Evolutionary conservation across 2,329 filamentous ascomycete genomes (phyloP).

Genomic region (Pseudocercospora crystallina): DNA sequence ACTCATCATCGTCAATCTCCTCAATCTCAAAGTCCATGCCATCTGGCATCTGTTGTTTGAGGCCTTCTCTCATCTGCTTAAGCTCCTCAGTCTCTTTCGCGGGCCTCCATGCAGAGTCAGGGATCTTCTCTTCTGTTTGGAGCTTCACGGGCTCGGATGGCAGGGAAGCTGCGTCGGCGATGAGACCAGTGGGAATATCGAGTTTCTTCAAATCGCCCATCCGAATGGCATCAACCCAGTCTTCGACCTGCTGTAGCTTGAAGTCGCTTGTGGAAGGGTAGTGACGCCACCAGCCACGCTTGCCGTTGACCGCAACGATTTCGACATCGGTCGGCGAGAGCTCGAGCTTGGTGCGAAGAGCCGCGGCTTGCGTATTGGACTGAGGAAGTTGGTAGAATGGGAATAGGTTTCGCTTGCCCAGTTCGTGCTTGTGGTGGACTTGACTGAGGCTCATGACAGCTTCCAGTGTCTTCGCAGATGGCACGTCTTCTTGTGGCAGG

Average conservation of each 20-base stretch:
- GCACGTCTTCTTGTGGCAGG: conserved; percentile 54
- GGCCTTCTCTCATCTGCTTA: conserved; percentile 23
- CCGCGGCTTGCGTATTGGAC: conserved; percentile 56
- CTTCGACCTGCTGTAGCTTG: conserved; percentile 62
- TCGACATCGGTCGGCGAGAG: conserved; percentile 61
- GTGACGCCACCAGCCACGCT: conserved; percentile 80
- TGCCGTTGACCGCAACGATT: conserved; percentile 79
- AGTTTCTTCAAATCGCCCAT: conserved; percentile 83
- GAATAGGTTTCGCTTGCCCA: conserved; percentile 69
- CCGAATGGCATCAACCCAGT: conserved; percentile 87
- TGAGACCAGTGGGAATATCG: conserved; percentile 58
- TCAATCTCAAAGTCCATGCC: conserved; percentile 36
- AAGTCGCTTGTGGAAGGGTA: conserved; percentile 62
- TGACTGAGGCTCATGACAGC: conserved; percentile 65
- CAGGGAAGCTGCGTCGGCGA: conserved; percentile 33
- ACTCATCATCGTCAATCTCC: conserved; percentile 36
- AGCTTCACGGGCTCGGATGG: conserved; percentile 27
- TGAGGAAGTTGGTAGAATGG: conserved; percentile 76
- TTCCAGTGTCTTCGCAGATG: conserved; percentile 24
- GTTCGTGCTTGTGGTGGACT: conserved; percentile 72
- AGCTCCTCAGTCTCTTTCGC: conserved; percentile 16
- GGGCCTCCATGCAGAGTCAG: neutral
- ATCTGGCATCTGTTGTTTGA: conserved; percentile 32
- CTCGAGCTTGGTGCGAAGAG: conserved; percentile 62
- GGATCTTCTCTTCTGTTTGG: conserved; percentile 19